phyloP scores from a whole-genome alignment of 306 rosid genomes.

The Casuarina cunninghamiana region DNA sequence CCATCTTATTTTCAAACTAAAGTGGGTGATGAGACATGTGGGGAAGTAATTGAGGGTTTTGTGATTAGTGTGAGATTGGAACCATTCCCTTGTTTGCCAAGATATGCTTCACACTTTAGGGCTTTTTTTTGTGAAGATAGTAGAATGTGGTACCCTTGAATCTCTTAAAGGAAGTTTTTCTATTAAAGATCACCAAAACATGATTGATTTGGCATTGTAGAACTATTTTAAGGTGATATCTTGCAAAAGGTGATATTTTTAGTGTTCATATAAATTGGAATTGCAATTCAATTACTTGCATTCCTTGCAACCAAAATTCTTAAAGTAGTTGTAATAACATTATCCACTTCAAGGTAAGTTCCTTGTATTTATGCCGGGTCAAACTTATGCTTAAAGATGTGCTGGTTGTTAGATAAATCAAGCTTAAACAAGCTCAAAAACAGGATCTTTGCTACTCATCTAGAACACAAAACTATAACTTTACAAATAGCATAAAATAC shows the following conservation, averaged over 20 bases:
- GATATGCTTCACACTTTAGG: conserved; percentile 77
- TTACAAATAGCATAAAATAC: no score
- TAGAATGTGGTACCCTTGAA: conserved; percentile 72
- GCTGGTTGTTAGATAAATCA: background rate
- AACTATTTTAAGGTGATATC: conserved; percentile 79
- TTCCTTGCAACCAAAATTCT: conserved; percentile 60
- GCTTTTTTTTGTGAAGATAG: conserved; percentile 80
- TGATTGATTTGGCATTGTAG: conserved; percentile 74
- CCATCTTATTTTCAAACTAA: conserved; percentile 62
- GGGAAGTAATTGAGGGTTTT: conserved; percentile 35
- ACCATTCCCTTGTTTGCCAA: conserved; percentile 52
- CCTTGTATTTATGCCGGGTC: conserved; percentile 2
- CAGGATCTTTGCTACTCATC: no score
- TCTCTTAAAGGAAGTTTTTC: conserved; percentile 59
- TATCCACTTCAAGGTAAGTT: conserved; percentile 78
- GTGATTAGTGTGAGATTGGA: conserved; percentile 48
- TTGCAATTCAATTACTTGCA: conserved; percentile 67
- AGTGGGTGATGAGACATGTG: conserved; percentile 34
- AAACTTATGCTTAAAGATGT: conserved; percentile 11
- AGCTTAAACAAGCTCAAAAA: no score
- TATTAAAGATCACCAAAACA: conserved; percentile 70
- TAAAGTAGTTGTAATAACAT: conserved; percentile 37
- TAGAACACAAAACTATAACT: no score
- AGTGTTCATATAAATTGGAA: conserved; percentile 64
- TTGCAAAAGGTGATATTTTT: conserved; percentile 77